Conservation (phyloP, 176 grass and related monocot species). For the Phragmites australis region DNA sequence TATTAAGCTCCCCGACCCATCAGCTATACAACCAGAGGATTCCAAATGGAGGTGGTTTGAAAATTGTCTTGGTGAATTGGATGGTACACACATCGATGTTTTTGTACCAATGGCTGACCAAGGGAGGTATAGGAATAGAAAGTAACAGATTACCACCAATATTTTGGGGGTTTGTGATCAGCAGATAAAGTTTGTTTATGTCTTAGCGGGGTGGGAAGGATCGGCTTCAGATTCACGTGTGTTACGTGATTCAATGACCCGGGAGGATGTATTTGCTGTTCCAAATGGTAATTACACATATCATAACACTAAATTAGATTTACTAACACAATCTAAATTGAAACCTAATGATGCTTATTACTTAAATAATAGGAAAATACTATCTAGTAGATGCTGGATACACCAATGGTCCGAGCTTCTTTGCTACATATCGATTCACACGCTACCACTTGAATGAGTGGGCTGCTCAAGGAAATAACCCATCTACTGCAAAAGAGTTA, state of each 20-base stretch:
- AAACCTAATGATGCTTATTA: too few relatives aligned
- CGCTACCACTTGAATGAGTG: slow-evolving; percentile 7
- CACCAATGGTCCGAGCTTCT: background rate
- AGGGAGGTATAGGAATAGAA: background rate
- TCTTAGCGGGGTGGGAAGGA: background rate
- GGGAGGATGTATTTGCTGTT: background rate
- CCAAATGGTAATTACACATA: background rate
- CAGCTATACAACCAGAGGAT: slow-evolving; percentile 33
- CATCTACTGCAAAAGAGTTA: background rate
- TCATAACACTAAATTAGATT: too few relatives aligned
- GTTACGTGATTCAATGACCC: background rate
- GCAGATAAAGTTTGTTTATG: background rate
- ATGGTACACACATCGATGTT: background rate
- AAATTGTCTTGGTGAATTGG: background rate
- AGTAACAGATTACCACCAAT: background rate
- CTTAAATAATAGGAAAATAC: background rate
- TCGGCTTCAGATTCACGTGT: background rate
- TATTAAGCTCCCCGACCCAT: background rate
- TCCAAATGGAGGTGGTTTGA: slow-evolving; percentile 26
- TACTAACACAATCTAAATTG: too few relatives aligned
- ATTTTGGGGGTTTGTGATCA: background rate
- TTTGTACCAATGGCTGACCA: background rate
- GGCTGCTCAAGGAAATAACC: background rate
- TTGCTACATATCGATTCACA: background rate
- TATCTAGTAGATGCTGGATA: slow-evolving; percentile 8